Evolutionary conservation across 75 land plant species (phyloP).

Genomic region (Pinus taeda): DNA sequence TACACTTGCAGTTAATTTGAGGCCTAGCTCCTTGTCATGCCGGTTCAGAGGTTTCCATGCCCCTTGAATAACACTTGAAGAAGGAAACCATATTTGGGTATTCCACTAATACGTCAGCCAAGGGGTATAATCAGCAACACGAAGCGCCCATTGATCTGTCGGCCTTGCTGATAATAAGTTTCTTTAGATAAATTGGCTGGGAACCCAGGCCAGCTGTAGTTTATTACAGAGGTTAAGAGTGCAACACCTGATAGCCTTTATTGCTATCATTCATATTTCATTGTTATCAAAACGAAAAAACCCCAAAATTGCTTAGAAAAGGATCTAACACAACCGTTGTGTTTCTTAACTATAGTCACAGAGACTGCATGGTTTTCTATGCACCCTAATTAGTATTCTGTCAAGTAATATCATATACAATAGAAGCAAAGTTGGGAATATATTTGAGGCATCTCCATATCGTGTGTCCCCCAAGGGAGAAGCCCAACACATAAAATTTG

Average conservation of each 20-base stretch:
- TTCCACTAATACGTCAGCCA: constrained; percentile 38
- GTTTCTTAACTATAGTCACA: too few species aligned
- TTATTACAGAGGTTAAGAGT: constrained; percentile 37
- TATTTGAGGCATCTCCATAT: constrained; percentile 80
- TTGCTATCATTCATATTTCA: neutral
- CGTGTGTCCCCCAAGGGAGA: constrained; percentile 63
- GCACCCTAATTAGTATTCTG: too few species aligned
- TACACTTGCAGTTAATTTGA: too few species aligned
- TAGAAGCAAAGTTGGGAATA: constrained; percentile 10
- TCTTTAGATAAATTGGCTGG: constrained; percentile 20
- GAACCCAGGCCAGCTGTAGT: constrained; percentile 54
- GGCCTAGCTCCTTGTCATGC: too few species aligned
- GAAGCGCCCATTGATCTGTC: constrained; percentile 29
- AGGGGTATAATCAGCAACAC: constrained; percentile 42
- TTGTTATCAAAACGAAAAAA: neutral
- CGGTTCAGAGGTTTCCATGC: too few species aligned
- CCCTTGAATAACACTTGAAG: too few species aligned
- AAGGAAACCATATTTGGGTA: neutral
- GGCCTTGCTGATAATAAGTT: constrained; percentile 23
- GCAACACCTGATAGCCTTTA: constrained; percentile 54
- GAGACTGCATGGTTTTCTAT: too few species aligned
- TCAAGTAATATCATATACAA: too few species aligned
- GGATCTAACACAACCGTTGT: neutral
- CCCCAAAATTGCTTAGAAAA: neutral
- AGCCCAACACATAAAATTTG: constrained; percentile 65